Evolutionary conservation across 139 green algal species (phyloP).

Genomic region (Ettlia oleoabundans): DNA sequence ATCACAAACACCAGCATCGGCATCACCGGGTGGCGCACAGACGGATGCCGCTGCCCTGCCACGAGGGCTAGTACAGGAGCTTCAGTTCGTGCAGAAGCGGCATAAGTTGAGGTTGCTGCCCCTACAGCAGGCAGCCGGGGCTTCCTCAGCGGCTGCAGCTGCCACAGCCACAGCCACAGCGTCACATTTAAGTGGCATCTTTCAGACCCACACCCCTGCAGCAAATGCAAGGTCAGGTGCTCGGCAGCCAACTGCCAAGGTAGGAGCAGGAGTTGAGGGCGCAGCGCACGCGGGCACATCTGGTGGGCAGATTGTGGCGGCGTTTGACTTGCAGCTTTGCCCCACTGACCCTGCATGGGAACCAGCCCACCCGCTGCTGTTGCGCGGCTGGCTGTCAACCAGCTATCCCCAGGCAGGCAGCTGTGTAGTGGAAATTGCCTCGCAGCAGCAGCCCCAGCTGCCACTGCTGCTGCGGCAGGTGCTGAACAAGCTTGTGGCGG

Average conservation of each 20-base stretch:
- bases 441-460: background rate
- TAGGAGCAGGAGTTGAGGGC: too few relatives aligned
- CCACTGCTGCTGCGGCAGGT: conserved; percentile 17
- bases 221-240: background rate
- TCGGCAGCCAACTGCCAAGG: background rate
- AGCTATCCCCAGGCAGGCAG: background rate
- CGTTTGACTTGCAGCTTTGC: conserved; percentile 16
- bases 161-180: background rate
- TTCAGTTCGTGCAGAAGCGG: background rate
- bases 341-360: conserved; percentile 40
- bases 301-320: background rate
- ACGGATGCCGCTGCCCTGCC: background rate
- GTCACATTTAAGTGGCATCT: conserved; percentile 1
- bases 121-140: background rate
- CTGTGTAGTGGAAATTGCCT: background rate
- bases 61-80: conserved; percentile 10
- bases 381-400: background rate
- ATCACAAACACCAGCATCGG: too few relatives aligned
- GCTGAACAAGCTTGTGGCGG: conserved; percentile 15
- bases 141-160: background rate
- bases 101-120: background rate
- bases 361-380: background rate
- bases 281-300: too few relatives aligned
- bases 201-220: background rate
- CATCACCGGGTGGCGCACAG: too few relatives aligned